phyloP scores from a whole-genome alignment of 768 basidiomycete species.

The Russula abietina region DNA sequence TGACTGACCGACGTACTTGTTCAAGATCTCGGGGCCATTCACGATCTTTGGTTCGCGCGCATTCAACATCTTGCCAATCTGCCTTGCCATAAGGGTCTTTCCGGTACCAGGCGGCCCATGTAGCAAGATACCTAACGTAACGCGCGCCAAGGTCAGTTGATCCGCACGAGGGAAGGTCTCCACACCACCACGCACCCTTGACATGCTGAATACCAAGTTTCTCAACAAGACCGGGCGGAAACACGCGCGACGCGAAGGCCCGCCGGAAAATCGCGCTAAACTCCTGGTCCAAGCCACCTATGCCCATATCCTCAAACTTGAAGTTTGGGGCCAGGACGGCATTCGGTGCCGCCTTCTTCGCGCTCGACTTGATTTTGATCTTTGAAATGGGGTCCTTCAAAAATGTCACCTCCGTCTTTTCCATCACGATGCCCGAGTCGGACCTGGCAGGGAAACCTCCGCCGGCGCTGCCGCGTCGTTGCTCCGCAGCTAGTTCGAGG shows the following conservation, averaged over 20 bases:
- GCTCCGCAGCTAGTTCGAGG: conserved; percentile 58
- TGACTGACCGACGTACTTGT: conserved; percentile 93
- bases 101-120: conserved; percentile 98
- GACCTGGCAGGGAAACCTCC: conserved; percentile 3
- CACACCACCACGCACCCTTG: conserved; percentile 57
- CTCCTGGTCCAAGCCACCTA: conserved; percentile 93
- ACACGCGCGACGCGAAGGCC: conserved; percentile 97
- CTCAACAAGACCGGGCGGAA: conserved; percentile 93
- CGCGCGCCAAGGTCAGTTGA: background rate
- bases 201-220: conserved; percentile 98
- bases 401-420: conserved; percentile 87
- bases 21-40: conserved; percentile 95
- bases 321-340: conserved; percentile 97
- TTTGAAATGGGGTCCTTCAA: conserved; percentile 73
- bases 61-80: conserved; percentile 99
- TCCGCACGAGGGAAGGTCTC: background rate
- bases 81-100: conserved; percentile 95
- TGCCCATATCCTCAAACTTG: conserved; percentile 99
- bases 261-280: conserved; percentile 97
- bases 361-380: conserved; percentile 88
- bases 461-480: conserved; percentile 39
- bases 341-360: conserved; percentile 89
- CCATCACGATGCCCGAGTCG: conserved; percentile 73
- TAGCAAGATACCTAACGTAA: conserved; percentile 70
- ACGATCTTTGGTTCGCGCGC: conserved; percentile 97